Conservation (phyloP, 192 early-diverging fungal genomes). For the Entophlyctis luteolus region DNA sequence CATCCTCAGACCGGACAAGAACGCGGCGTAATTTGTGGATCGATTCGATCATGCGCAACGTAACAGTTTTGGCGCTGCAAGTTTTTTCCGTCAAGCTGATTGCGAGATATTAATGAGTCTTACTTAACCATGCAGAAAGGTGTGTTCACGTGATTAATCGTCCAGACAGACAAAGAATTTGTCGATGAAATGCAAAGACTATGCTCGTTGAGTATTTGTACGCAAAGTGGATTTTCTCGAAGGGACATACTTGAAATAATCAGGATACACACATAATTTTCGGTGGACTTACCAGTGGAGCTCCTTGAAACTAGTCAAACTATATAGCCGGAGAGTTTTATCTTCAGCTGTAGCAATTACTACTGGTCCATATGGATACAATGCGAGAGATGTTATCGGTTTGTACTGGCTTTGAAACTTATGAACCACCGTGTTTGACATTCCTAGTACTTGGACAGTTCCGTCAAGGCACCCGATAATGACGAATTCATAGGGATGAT, state of each 20-base stretch:
- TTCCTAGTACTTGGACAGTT: slow-evolving; percentile 43
- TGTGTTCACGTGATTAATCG: slow-evolving; percentile 47
- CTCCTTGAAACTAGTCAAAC: slow-evolving; percentile 46
- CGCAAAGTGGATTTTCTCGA: slow-evolving; percentile 34
- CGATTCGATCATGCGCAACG: slow-evolving; percentile 25
- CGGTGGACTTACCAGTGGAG: slow-evolving; percentile 54
- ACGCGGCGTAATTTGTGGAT: slow-evolving; percentile 27
- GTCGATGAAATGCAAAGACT: slow-evolving; percentile 33
- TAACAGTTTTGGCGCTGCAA: slow-evolving; percentile 29
- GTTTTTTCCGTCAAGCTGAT: not conserved
- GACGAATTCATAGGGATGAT: slow-evolving; percentile 45
- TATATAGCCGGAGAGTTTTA: slow-evolving; percentile 45
- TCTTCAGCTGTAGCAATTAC: slow-evolving; percentile 43
- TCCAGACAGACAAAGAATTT: slow-evolving; percentile 42
- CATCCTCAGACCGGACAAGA: slow-evolving; percentile 43
- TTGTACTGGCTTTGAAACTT: slow-evolving; percentile 46
- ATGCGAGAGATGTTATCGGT: slow-evolving; percentile 37
- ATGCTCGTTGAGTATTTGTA: slow-evolving; percentile 43
- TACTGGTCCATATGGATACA: slow-evolving; percentile 39
- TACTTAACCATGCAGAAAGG: slow-evolving; percentile 47
- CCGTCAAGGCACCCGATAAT: slow-evolving; percentile 48
- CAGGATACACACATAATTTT: too few relatives aligned
- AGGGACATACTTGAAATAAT: slow-evolving; percentile 37
- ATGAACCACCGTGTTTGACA: slow-evolving; percentile 41
- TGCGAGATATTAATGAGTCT: not conserved